Evolutionary conservation across 1,139 yeast species (phyloP).

Genomic region (Yamadazyma kanchanaburiensis): DNA sequence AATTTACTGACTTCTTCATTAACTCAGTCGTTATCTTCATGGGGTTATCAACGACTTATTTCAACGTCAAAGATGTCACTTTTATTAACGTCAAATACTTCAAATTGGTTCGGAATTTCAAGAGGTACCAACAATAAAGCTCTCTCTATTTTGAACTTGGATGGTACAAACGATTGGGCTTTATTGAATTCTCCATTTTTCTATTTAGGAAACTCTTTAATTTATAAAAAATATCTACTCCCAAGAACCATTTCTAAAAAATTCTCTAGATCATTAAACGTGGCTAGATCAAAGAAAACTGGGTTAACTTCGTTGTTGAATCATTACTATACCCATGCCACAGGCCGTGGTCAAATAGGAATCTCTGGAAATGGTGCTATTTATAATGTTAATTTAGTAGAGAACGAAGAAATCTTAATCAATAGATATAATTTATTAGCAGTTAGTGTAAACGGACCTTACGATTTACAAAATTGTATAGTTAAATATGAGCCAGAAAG

Average conservation of each 20-base stretch:
- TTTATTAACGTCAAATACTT: slow-evolving; percentile 26
- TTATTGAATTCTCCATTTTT: slow-evolving; percentile 49
- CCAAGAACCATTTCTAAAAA: slow-evolving; percentile 40
- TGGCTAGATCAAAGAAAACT: slow-evolving; percentile 22
- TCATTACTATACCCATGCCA: slow-evolving; percentile 43
- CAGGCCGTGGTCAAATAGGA: slow-evolving; percentile 60
- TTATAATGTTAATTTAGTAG: slow-evolving; percentile 43
- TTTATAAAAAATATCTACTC: slow-evolving; percentile 28
- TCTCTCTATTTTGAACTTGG: slow-evolving; percentile 35
- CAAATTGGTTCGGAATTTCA: slow-evolving; percentile 14
- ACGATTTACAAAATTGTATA: slow-evolving; percentile 39
- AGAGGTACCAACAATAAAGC: slow-evolving; percentile 14
- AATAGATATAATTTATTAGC: slow-evolving; percentile 48
- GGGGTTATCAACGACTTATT: slow-evolving; percentile 40
- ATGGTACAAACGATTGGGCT: slow-evolving; percentile 65
- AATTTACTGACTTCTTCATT: slow-evolving; percentile 20
- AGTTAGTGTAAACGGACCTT: slow-evolving; percentile 48
- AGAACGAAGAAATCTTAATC: slow-evolving; percentile 48
- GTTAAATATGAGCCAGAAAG: slow-evolving; percentile 15
- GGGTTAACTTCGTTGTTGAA: slow-evolving; percentile 33
- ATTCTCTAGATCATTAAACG: slow-evolving; percentile 19
- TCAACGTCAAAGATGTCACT: slow-evolving; percentile 48
- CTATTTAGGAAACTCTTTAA: slow-evolving; percentile 49
- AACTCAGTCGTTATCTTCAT: slow-evolving; percentile 35
- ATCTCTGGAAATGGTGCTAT: slow-evolving; percentile 58